Percentiles rank a stretch among this genome's conserved stretches.
Evolutionary conservation across 1,139 yeast species (phyloP).

Genomic region (Kodamaea ohmeri): DNA sequence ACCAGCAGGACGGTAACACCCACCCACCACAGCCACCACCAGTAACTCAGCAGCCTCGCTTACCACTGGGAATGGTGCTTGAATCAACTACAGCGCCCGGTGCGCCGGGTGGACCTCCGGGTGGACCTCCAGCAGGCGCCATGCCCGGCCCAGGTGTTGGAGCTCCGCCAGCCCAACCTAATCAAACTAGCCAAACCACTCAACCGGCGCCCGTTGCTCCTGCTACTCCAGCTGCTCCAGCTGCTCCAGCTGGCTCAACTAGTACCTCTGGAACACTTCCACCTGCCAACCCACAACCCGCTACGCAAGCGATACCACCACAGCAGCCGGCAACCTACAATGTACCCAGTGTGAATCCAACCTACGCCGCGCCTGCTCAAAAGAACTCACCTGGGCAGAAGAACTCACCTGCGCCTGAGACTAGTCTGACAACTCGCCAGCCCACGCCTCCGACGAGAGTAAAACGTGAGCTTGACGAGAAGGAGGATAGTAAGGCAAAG

Average conservation of each 20-base stretch:
- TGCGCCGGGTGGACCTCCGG: conserved; percentile 36
- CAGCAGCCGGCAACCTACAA: conserved; percentile 12
- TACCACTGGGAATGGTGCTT: conserved; percentile 60
- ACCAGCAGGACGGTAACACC: conserved; percentile 71
- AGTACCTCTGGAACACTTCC: conserved; percentile 14
- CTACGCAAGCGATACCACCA: conserved; percentile 8
- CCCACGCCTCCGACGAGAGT: conserved; percentile 10
- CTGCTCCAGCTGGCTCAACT: conserved; percentile 16
- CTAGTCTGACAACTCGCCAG: conserved; percentile 7
- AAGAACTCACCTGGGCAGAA: conserved; percentile 14
- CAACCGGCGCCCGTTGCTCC: too few relatives aligned
- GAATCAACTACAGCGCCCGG: conserved; percentile 41
- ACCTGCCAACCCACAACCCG: conserved; percentile 17
- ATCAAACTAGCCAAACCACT: too few relatives aligned
- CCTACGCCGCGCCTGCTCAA: too few relatives aligned
- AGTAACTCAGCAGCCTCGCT: conserved; percentile 56
- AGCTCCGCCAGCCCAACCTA: too few relatives aligned
- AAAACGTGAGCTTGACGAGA: conserved; percentile 43
- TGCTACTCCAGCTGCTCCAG: conserved; percentile 1
- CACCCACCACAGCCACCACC: conserved; percentile 69
- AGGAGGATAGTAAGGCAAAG: conserved; percentile 27
- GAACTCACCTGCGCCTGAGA: conserved; percentile 11
- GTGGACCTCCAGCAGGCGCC: conserved; percentile 13
- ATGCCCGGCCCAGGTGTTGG: too few relatives aligned
- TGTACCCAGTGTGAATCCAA: too few relatives aligned